Percentiles rank a stretch among this genome's conserved stretches.
Evolutionary conservation across 306 rosid species (phyloP).

Genomic region (Alnus glutinosa): DNA sequence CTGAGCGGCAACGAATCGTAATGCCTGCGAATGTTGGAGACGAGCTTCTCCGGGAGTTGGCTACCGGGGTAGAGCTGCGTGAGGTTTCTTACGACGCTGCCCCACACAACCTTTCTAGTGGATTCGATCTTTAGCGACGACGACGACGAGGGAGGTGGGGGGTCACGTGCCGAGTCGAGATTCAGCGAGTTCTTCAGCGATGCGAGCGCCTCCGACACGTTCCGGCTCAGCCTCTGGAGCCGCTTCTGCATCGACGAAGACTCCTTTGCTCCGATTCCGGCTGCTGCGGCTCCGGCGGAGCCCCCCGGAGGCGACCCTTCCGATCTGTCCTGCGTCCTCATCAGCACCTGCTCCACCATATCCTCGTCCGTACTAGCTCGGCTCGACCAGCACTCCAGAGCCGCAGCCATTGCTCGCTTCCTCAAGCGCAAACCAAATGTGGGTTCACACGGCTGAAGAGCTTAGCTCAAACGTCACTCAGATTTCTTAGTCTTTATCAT

Average conservation of each 20-base stretch:
- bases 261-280: slow-evolving; percentile 28
- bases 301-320: slow-evolving; percentile 47
- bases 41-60: slow-evolving; percentile 89
- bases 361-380: slow-evolving; percentile 67
- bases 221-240: slow-evolving; percentile 57
- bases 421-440: slow-evolving; percentile 16
- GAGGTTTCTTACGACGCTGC: slow-evolving; percentile 69
- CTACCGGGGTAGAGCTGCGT: slow-evolving; percentile 87
- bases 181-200: slow-evolving; percentile 74
- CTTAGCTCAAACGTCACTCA: slow-evolving; percentile 2
- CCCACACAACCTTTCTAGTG: slow-evolving; percentile 74
- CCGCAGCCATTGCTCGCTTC: slow-evolving; percentile 62
- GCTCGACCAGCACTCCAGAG: slow-evolving; percentile 92
- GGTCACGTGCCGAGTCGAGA: slow-evolving; percentile 56
- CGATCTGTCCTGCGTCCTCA: slow-evolving; percentile 66
- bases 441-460: background rate
- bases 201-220: slow-evolving; percentile 75
- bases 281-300: slow-evolving; percentile 22
- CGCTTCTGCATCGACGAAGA: slow-evolving; percentile 63
- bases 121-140: slow-evolving; percentile 41
- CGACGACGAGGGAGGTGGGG: slow-evolving; percentile 35
- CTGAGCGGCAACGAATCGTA: slow-evolving; percentile 86
- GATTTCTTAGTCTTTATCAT: slow-evolving; percentile 27
- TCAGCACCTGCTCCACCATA: slow-evolving; percentile 74
- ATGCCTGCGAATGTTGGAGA: slow-evolving; percentile 83